Conservation (phyloP, 352 stramenopile genomes). For the Phytopythium oedochilum region DNA sequence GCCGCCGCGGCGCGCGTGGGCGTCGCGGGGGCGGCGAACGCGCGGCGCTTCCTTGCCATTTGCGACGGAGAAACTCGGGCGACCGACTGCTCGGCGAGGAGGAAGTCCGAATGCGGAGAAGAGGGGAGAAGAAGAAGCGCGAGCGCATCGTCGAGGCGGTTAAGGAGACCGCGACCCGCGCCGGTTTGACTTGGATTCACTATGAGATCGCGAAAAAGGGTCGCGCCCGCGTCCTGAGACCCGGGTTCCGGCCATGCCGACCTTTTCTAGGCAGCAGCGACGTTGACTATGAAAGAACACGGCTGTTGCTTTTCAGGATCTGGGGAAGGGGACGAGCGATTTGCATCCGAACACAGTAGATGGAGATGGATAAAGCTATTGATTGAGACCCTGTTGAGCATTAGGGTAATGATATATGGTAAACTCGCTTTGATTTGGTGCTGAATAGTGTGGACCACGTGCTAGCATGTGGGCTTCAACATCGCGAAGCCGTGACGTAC, state of each 20-base stretch:
- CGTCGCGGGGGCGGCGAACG: constrained; percentile 6
- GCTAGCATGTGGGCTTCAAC: no score
- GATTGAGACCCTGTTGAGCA: no score
- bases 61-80: neutral
- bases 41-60: constrained; percentile 36
- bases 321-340: neutral
- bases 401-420: no score
- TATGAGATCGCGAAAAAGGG: neutral
- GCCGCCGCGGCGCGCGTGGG: constrained; percentile 14
- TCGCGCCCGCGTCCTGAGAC: neutral
- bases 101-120: neutral
- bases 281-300: no score
- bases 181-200: neutral
- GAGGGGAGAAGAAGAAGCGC: neutral
- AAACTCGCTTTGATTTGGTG: neutral
- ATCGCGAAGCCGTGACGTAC: no score
- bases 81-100: neutral
- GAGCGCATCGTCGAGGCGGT: neutral
- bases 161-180: neutral
- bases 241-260: no score
- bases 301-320: constrained; percentile 1
- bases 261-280: no score
- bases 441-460: neutral
- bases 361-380: neutral
- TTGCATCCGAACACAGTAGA: neutral